These are phyloP conservation scores for Pythium plurisporium DNA, from an alignment of 352 stramenopile genomes.

Conservation along the genomic window DNA sequence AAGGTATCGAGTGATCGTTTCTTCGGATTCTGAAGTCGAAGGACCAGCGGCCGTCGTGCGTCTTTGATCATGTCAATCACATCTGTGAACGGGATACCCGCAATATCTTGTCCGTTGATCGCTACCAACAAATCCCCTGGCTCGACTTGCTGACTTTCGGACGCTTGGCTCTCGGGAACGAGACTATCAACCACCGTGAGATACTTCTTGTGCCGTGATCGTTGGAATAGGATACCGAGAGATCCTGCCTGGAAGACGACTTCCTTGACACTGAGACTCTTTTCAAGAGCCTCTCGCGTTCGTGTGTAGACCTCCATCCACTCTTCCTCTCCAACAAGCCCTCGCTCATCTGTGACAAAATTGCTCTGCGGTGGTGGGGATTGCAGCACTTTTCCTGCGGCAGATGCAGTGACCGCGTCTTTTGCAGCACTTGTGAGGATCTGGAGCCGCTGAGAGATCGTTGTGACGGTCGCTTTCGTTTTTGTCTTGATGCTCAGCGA, in stretches of 20 bases:
- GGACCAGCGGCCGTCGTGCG: constrained; percentile 51
- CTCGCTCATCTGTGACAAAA: constrained; percentile 25
- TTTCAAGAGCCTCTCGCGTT: constrained; percentile 44
- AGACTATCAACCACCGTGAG: constrained; percentile 78
- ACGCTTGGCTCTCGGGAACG: constrained; percentile 74
- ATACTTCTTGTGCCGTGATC: constrained; percentile 62
- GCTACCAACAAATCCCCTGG: constrained; percentile 68
- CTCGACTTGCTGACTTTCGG: constrained; percentile 56
- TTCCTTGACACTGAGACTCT: constrained; percentile 51
- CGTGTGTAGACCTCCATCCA: constrained; percentile 72
- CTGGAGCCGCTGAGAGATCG: constrained; percentile 60
- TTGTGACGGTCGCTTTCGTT: constrained; percentile 34
- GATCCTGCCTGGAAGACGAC: constrained; percentile 65
- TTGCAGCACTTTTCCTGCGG: constrained; percentile 17
- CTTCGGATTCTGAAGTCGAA: constrained; percentile 66
- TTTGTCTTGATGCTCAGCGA: constrained; percentile 15
- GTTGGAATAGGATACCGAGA: constrained; percentile 79
- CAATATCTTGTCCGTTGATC: constrained; percentile 68
- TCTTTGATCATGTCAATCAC: constrained; percentile 80
- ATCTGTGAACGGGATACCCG: constrained; percentile 53
- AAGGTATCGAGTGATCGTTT: constrained; percentile 44
- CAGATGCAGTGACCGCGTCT: constrained; percentile 36
- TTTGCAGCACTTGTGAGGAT: constrained; percentile 66
- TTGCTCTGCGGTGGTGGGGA: constrained; percentile 2
- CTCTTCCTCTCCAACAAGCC: constrained; percentile 51